Evolutionary conservation across 495 filamentous ascomycete genomes (phyloP).

Genomic region (Amorphotheca resinae): DNA sequence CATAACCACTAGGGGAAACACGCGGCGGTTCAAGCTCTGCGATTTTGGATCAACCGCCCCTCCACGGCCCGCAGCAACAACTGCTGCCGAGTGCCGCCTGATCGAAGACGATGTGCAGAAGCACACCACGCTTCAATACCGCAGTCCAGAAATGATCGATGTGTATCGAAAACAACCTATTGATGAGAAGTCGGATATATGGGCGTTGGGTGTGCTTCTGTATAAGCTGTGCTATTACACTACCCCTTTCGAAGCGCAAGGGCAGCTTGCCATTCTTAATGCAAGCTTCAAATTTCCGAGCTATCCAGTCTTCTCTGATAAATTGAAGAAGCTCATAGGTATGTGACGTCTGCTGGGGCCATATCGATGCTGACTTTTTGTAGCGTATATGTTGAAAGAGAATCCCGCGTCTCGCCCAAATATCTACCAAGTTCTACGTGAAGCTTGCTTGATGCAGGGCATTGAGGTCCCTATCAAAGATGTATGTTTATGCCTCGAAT

Average conservation of each 20-base stretch:
- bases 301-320: slow-evolving; percentile 81
- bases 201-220: slow-evolving; percentile 88
- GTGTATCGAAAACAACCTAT: slow-evolving; percentile 94
- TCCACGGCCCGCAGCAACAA: slow-evolving; percentile 72
- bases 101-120: slow-evolving; percentile 96
- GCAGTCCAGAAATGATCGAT: slow-evolving; percentile 98
- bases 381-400: slow-evolving; percentile 86
- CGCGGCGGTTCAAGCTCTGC: slow-evolving; percentile 78
- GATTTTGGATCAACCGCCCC: slow-evolving; percentile 91
- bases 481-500: slow-evolving; percentile 38
- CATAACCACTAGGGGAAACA: slow-evolving; percentile 53
- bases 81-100: slow-evolving; percentile 71
- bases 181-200: slow-evolving; percentile 98
- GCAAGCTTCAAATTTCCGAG: slow-evolving; percentile 86
- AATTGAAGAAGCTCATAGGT: slow-evolving; percentile 86
- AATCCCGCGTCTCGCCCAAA: slow-evolving; percentile 72
- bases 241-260: slow-evolving; percentile 94
- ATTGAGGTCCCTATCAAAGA: slow-evolving; percentile 84
- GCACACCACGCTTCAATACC: slow-evolving; percentile 93
- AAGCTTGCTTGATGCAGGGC: slow-evolving; percentile 80
- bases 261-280: slow-evolving; percentile 96
- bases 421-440: slow-evolving; percentile 81
- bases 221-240: slow-evolving; percentile 99
- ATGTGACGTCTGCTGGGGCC: slow-evolving; percentile 22
- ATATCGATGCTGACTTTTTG: slow-evolving; percentile 25